A percentile compares a stretch with the other conserved stretches of the same genome.
Evolutionary conservation across 2,329 filamentous ascomycete genomes (phyloP).

Genomic region (Cladophialophora carrionii): DNA sequence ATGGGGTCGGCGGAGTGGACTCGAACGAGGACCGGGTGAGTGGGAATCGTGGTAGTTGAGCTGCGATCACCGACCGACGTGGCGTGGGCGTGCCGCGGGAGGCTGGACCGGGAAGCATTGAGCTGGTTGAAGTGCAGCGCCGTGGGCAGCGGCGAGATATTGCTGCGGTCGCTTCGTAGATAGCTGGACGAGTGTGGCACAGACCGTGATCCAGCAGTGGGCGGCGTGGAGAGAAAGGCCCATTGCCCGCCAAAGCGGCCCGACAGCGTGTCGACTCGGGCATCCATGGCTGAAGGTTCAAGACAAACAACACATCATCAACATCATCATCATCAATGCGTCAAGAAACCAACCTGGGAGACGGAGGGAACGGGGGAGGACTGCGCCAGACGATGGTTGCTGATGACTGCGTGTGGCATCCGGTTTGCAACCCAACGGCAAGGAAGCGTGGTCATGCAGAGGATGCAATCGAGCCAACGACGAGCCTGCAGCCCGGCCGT

Average conservation of each 20-base stretch:
- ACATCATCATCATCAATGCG: neutral
- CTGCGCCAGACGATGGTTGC: slow-evolving; percentile 11
- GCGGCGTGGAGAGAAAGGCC: slow-evolving; percentile 35
- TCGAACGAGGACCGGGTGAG: slow-evolving; percentile 51
- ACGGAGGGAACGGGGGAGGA: slow-evolving; percentile 11
- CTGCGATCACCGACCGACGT: slow-evolving; percentile 36
- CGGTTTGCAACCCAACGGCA: slow-evolving; percentile 19
- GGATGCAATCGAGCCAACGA: slow-evolving; percentile 6
- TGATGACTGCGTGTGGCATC: slow-evolving; percentile 14
- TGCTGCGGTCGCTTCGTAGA: slow-evolving; percentile 37
- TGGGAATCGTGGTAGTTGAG: slow-evolving; percentile 41
- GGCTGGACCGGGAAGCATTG: slow-evolving; percentile 36
- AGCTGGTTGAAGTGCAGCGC: slow-evolving; percentile 33
- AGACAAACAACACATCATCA: slow-evolving; percentile 34
- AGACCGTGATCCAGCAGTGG: slow-evolving; percentile 34
- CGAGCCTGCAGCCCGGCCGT: slow-evolving; percentile 15
- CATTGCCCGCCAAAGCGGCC: slow-evolving; percentile 38
- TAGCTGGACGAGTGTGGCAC: slow-evolving; percentile 37
- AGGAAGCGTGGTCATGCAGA: slow-evolving; percentile 17
- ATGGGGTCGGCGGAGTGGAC: slow-evolving; percentile 48
- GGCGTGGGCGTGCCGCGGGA: slow-evolving; percentile 30
- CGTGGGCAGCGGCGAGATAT: slow-evolving; percentile 33
- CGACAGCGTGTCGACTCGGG: slow-evolving; percentile 37
- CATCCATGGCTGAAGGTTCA: slow-evolving; percentile 31
- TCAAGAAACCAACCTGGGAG: slow-evolving; percentile 13